phyloP scores from a whole-genome alignment of 441 rosid species.

The Euphorbia schlechtendalii region DNA sequence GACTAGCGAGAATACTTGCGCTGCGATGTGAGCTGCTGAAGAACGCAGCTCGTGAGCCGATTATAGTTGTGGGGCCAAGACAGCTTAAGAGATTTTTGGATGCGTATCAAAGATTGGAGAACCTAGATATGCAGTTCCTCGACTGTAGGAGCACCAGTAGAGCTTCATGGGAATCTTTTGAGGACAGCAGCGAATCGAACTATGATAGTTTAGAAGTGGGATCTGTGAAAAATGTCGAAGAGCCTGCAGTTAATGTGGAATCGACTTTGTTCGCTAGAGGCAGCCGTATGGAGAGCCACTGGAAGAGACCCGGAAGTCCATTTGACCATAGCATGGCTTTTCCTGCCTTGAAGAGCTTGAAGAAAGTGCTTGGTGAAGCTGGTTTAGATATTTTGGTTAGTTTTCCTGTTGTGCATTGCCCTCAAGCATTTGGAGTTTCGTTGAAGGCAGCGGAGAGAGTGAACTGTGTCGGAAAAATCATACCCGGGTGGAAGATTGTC shows the following conservation, averaged over 20 bases:
- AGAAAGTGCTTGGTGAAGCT: conserved; percentile 49
- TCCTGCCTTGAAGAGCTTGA: conserved; percentile 44
- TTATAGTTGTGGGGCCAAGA: conserved; percentile 70
- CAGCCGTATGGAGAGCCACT: conserved; percentile 63
- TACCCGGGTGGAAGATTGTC: conserved; percentile 92
- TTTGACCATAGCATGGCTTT: conserved; percentile 36
- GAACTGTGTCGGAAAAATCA: conserved; percentile 53
- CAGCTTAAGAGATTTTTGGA: conserved; percentile 73
- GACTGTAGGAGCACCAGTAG: conserved; percentile 68
- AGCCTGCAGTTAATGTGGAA: conserved; percentile 17
- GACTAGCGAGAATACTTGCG: conserved; percentile 79
- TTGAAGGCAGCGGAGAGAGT: conserved; percentile 66
- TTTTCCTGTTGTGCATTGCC: conserved; percentile 92
- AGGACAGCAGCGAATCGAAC: conserved; percentile 23
- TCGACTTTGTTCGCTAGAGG: conserved; percentile 52
- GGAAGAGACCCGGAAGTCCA: conserved; percentile 47
- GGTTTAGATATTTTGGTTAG: conserved; percentile 67
- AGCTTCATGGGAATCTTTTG: conserved; percentile 55
- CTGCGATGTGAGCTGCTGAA: conserved; percentile 64
- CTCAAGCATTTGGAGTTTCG: conserved; percentile 73
- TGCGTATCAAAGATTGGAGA: conserved; percentile 89
- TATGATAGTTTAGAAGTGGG: conserved; percentile 18
- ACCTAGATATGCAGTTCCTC: conserved; percentile 81
- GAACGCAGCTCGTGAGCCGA: conserved; percentile 59
- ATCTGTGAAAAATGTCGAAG: conserved; percentile 18